Conservation (phyloP, 1,284 basidiomycete species). For the Sporisorium scitamineum region DNA sequence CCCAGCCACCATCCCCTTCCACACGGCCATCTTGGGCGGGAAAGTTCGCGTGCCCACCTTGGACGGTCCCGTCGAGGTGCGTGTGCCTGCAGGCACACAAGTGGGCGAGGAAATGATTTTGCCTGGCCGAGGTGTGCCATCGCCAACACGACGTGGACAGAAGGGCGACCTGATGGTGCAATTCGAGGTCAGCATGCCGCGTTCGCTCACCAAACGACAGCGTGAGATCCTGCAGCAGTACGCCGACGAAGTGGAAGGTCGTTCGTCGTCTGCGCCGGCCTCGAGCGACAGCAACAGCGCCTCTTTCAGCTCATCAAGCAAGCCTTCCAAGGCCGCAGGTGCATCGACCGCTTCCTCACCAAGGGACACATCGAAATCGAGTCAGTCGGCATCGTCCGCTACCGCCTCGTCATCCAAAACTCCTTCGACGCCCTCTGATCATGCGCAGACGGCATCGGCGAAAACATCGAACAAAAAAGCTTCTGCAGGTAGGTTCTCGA, state of each 20-base stretch:
- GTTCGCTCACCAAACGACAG: constrained; percentile 86
- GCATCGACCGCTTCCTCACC: constrained; percentile 1
- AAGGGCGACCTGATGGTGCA: constrained; percentile 91
- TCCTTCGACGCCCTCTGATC: constrained; percentile 15
- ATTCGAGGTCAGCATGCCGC: constrained; percentile 88
- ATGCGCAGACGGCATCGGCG: constrained; percentile 10
- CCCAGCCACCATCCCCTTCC: constrained; percentile 89
- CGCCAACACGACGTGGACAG: constrained; percentile 71
- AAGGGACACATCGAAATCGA: constrained; percentile 4
- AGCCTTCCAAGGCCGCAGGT: constrained; percentile 14
- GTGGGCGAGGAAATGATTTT: constrained; percentile 97
- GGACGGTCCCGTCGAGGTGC: constrained; percentile 94
- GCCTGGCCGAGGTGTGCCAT: constrained; percentile 85
- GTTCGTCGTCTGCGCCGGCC: constrained; percentile 13
- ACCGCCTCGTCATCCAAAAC: constrained; percentile 19
- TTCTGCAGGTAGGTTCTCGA: constrained; percentile 48
- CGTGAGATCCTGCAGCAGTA: constrained; percentile 88
- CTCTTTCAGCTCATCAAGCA: constrained; percentile 11
- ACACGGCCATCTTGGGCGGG: constrained; percentile 91
- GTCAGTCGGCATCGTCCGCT: constrained; percentile 3
- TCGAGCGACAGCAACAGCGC: constrained; percentile 9
- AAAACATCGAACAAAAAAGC: constrained; percentile 29
- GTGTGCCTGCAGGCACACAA: constrained; percentile 92
- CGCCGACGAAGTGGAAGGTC: constrained; percentile 78
- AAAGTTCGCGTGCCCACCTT: constrained; percentile 92